Conservation (phyloP, 768 basidiomycete genomes). For the Trametes cubensis region DNA sequence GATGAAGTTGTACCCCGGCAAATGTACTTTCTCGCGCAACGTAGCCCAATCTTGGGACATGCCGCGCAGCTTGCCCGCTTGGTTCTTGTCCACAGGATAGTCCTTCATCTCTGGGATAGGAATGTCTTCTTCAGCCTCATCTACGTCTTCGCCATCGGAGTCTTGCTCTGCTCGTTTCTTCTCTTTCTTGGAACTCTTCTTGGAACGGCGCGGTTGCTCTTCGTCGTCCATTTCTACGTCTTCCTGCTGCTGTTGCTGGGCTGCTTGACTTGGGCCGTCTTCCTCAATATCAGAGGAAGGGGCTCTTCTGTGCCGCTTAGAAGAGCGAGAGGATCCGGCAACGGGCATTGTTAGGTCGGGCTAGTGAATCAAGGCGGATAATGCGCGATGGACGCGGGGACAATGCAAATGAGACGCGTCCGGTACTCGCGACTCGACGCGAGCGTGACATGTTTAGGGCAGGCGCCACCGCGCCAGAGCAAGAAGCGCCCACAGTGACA, state of each 20-base stretch:
- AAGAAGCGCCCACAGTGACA: not conserved
- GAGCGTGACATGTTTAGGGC: slow-evolving; percentile 32
- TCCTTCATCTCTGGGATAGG: slow-evolving; percentile 58
- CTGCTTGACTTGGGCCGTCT: slow-evolving; percentile 27
- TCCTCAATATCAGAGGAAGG: slow-evolving; percentile 45
- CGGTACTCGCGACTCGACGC: slow-evolving; percentile 14
- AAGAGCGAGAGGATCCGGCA: slow-evolving; percentile 39
- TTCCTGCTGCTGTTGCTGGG: slow-evolving; percentile 14
- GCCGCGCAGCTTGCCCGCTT: slow-evolving; percentile 56
- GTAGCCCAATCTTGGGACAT: slow-evolving; percentile 64
- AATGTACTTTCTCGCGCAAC: slow-evolving; percentile 53
- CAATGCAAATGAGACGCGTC: slow-evolving; percentile 27
- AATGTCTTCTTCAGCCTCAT: slow-evolving; percentile 38
- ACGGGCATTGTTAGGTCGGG: slow-evolving; percentile 34
- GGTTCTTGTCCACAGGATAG: slow-evolving; percentile 63
- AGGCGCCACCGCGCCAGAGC: slow-evolving; percentile 27
- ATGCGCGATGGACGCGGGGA: slow-evolving; percentile 7
- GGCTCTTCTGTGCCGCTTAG: slow-evolving; percentile 46
- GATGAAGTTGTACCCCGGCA: slow-evolving; percentile 47
- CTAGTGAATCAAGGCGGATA: not conserved
- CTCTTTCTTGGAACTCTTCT: slow-evolving; percentile 34
- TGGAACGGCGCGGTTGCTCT: slow-evolving; percentile 36
- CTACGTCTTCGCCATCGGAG: slow-evolving; percentile 42
- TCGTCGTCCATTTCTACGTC: slow-evolving; percentile 47
- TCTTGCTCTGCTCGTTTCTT: slow-evolving; percentile 34